A percentile compares a stretch with the other conserved stretches of the same genome.
Conservation (phyloP, 129 eudicot genomes). For the Erigeron canadensis region DNA sequence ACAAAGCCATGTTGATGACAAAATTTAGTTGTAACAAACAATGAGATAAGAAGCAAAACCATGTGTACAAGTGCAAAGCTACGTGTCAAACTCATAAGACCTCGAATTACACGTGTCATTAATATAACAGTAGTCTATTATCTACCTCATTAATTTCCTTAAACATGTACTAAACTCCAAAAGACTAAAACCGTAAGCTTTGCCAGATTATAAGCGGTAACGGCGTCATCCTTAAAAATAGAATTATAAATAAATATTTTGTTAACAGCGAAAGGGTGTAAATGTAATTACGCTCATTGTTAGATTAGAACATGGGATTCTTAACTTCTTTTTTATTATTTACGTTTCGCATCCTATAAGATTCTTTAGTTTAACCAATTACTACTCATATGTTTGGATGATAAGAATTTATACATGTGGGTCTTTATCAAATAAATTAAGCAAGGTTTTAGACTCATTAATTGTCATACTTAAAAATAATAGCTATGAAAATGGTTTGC, state of each 20-base stretch:
- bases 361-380: background rate
- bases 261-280: slow-evolving; percentile 7
- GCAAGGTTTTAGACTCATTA: no score
- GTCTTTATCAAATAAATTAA: no score
- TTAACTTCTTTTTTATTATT: slow-evolving; percentile 16
- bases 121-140: slow-evolving; percentile 27
- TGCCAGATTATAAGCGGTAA: slow-evolving; percentile 20
- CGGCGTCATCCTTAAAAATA: background rate
- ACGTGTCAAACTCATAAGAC: slow-evolving; percentile 34
- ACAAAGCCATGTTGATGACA: slow-evolving; percentile 26
- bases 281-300: slow-evolving; percentile 10
- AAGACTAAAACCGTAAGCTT: slow-evolving; percentile 22
- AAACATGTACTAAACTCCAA: slow-evolving; percentile 36
- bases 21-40: slow-evolving; percentile 35
- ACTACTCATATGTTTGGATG: background rate
- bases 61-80: slow-evolving; percentile 36
- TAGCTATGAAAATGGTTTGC: no score
- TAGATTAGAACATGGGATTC: slow-evolving; percentile 29
- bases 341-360: background rate
- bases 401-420: no score
- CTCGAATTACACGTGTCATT: slow-evolving; percentile 38
- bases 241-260: background rate
- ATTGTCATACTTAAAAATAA: no score
- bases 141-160: slow-evolving; percentile 27
- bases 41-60: slow-evolving; percentile 37